phyloP scores from a whole-genome alignment of 768 basidiomycete species.

The Leccinum olivaceopallidum region DNA sequence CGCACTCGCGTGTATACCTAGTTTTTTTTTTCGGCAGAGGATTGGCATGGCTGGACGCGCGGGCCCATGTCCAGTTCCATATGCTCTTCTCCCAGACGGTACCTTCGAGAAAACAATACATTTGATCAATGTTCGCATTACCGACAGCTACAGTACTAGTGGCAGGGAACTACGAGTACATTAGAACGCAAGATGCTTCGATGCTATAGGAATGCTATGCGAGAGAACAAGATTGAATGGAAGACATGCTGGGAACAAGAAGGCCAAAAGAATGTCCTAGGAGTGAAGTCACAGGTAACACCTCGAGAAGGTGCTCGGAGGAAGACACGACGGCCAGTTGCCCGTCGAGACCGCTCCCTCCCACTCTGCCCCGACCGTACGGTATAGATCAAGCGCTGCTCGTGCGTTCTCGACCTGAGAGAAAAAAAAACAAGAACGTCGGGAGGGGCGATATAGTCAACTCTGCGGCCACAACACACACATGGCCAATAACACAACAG shows the following conservation, averaged over 20 bases:
- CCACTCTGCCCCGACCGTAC: constrained; percentile 64
- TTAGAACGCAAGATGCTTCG: constrained; percentile 23
- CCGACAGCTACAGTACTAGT: constrained; percentile 10
- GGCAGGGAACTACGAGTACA: constrained; percentile 20
- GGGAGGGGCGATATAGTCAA: constrained; percentile 5
- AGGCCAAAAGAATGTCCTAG: constrained; percentile 8
- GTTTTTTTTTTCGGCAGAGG: neutral
- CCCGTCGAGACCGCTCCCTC: constrained; percentile 57
- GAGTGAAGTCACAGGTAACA: constrained; percentile 56
- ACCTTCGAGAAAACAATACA: neutral
- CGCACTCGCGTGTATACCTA: constrained; percentile 1
- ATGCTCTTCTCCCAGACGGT: neutral
- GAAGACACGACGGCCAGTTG: constrained; percentile 75
- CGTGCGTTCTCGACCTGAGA: constrained; percentile 77
- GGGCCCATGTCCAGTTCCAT: neutral
- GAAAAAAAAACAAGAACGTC: neutral
- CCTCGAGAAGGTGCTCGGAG: constrained; percentile 78
- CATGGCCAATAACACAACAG: neutral
- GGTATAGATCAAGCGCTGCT: constrained; percentile 51
- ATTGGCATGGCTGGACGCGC: neutral
- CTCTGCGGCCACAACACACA: neutral
- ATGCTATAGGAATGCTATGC: constrained; percentile 10
- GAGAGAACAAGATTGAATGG: constrained; percentile 4
- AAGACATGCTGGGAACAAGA: constrained; percentile 14
- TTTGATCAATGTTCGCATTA: constrained; percentile 21